These are phyloP conservation scores for Scleroderma bovista DNA, from an alignment of 768 basidiomycete species.

Conservation along the genomic window DNA sequence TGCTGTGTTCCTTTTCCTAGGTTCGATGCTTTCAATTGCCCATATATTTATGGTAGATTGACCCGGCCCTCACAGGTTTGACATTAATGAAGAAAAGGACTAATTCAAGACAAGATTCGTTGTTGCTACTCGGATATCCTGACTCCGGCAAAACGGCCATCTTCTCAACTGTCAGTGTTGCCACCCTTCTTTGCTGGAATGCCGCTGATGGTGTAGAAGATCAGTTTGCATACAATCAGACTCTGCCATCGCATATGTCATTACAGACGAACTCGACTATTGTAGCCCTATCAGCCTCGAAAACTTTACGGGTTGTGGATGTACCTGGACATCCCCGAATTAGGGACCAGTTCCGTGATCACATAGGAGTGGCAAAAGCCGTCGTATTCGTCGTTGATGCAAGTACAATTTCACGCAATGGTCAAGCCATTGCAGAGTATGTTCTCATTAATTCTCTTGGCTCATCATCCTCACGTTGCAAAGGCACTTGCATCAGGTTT, in stretches of 20 bases:
- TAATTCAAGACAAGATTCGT: conserved; percentile 45
- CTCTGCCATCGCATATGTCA: conserved; percentile 68
- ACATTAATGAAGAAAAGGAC: conserved; percentile 40
- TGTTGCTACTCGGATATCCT: conserved; percentile 71
- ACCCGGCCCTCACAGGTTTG: conserved; percentile 36
- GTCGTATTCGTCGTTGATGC: conserved; percentile 79
- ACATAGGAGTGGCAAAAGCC: conserved; percentile 55
- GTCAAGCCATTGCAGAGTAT: conserved; percentile 72
- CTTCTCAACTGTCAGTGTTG: conserved; percentile 53
- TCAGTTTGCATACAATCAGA: conserved; percentile 62
- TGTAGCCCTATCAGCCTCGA: conserved; percentile 38
- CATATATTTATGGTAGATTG: background rate
- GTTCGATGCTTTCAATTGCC: conserved; percentile 29
- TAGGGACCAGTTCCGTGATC: conserved; percentile 64
- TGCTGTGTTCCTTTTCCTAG: conserved; percentile 38
- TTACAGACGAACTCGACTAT: conserved; percentile 64
- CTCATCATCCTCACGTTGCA: conserved; percentile 1
- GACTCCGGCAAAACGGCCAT: conserved; percentile 83
- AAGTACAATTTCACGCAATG: conserved; percentile 72
- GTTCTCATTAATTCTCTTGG: conserved; percentile 23
- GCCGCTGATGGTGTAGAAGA: conserved; percentile 9
- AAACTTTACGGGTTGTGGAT: conserved; percentile 56
- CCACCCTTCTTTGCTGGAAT: background rate
- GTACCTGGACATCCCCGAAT: conserved; percentile 85
- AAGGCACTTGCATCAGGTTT: conserved; percentile 69